phyloP scores from a whole-genome alignment of 2,329 filamentous ascomycete species.

The Scedosporium minutisporum region DNA sequence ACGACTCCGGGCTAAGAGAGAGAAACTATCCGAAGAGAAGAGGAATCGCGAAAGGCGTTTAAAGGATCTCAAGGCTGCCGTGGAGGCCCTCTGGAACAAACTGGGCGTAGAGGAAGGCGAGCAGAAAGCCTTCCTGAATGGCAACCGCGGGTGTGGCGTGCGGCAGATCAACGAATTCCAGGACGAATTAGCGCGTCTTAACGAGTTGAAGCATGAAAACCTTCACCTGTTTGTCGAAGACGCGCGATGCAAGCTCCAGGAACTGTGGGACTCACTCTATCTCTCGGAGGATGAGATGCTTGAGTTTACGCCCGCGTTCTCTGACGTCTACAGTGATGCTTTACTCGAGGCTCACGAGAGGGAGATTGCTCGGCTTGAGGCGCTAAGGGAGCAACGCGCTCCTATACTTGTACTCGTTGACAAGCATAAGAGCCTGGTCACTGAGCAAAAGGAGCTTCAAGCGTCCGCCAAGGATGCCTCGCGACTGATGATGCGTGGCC shows the following conservation, averaged over 20 bases:
- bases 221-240: conserved; percentile 94
- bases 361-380: conserved; percentile 74
- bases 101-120: conserved; percentile 75
- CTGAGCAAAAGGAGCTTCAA: conserved; percentile 79
- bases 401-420: conserved; percentile 78
- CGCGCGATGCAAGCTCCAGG: conserved; percentile 79
- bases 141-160: conserved; percentile 83
- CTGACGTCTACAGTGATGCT: conserved; percentile 93
- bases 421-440: conserved; percentile 69
- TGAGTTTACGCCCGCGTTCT: conserved; percentile 93
- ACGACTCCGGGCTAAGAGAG: conserved; percentile 62
- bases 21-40: conserved; percentile 84
- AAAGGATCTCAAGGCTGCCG: conserved; percentile 62
- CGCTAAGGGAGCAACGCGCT: conserved; percentile 75
- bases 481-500: conserved; percentile 78
- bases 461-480: conserved; percentile 92
- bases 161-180: conserved; percentile 93
- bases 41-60: conserved; percentile 68
- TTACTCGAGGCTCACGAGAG: conserved; percentile 89
- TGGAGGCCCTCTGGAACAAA: conserved; percentile 85
- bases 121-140: conserved; percentile 73
- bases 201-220: conserved; percentile 91
- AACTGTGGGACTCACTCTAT: conserved; percentile 89
- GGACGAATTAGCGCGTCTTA: conserved; percentile 75
- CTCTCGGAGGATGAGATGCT: conserved; percentile 98